Base-by-base conservation (phyloP, 2,329 filamentous ascomycete species). In the Epichloe scottii region DNA sequence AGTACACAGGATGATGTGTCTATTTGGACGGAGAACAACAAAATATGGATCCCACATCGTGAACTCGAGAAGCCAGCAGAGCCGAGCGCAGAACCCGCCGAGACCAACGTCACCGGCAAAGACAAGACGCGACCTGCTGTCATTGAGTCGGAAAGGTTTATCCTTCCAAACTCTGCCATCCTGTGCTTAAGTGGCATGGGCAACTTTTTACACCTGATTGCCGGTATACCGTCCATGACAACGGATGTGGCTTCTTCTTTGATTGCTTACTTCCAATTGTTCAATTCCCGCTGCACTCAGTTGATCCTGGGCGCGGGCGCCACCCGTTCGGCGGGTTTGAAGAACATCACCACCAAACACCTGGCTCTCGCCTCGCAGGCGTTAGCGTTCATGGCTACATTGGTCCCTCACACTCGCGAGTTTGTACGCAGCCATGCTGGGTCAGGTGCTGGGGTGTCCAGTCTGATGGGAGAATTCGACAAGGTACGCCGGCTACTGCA, bases 331-430 rank as follows among this genome's bases (percentile, higher is more conserved):
- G 93, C 90, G 1, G 91, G 91, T 0, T 73, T 98, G 19, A 95
- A 89, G 65, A 96, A 96, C 62, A 98, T 98, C 64, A 95, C 88
- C 0, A 95, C 93, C 0, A 93, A 93, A 60, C 91, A 98, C 68
- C 78, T 98, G 2, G 90, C 93, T 0, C 80, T 97, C 17, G 90
- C 93, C 2, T 90, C 87, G 0, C 91, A 96, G 66, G 87, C 90
- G 0, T 70, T 97, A 19, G 85, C 85, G 43, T 96, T 98, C 64
- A 82, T 95, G 44, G 86, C 90, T 23, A 82, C 88, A 0, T 73
- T 97, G 2, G 84, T 95, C 4, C 91, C 93, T 0, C 90, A 97
- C 63, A 78, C 96, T 30, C 82, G 91, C 43, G 93, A 97, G 68
- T 95, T 94, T 59, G 82, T 94, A 21, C 84, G 93, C 11, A 82